A percentile compares a stretch with the other conserved stretches of the same genome.
Conservation (phyloP, 2,329 filamentous ascomycete genomes). For the Pleomassaria siparia region DNA sequence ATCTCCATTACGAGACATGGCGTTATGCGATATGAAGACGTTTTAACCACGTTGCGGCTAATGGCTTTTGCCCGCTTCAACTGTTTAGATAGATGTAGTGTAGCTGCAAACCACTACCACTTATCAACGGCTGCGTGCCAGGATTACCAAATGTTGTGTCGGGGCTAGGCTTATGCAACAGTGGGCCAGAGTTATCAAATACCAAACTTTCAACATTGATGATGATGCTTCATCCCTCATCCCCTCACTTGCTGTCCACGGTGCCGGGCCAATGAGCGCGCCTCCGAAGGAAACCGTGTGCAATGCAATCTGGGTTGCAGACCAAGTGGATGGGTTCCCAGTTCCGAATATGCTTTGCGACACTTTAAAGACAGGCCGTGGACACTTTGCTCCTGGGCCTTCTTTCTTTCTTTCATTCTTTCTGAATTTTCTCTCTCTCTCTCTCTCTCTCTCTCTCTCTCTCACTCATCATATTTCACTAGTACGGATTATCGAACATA, state of each 20-base stretch:
- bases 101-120: background rate
- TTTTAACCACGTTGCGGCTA: background rate
- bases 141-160: background rate
- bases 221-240: background rate
- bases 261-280: background rate
- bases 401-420: background rate
- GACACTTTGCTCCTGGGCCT: background rate
- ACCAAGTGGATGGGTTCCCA: too few species aligned
- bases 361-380: too few species aligned
- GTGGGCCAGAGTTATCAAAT: too few species aligned
- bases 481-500: background rate
- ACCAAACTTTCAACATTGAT: background rate
- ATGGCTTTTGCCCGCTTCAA: background rate
- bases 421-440: background rate
- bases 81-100: background rate
- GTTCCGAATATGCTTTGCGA: too few species aligned
- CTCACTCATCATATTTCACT: too few species aligned
- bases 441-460: too few species aligned
- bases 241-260: too few species aligned
- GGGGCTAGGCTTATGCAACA: background rate
- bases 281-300: too few species aligned
- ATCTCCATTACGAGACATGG: slow-evolving; percentile 8
- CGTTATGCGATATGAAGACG: slow-evolving; percentile 6
- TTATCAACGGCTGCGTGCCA: background rate
- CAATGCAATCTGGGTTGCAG: background rate